Percentiles rank a stretch among this genome's conserved stretches.
Evolutionary conservation across 495 filamentous ascomycete genomes (phyloP).

Genomic region (Aspergillus mulundensis): DNA sequence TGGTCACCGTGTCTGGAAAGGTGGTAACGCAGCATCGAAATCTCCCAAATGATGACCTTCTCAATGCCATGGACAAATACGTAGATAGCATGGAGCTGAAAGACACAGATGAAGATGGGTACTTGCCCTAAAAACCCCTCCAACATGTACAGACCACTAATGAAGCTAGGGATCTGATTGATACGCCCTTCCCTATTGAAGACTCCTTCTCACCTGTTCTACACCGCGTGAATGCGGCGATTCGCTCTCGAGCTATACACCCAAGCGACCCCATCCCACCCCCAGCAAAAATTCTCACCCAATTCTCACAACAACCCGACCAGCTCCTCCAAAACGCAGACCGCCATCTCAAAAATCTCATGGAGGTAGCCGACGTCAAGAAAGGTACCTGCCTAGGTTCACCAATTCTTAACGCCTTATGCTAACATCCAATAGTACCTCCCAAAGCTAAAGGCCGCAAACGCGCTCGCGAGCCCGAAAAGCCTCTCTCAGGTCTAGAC

Average conservation of each 20-base stretch:
- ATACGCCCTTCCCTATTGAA: slow-evolving; percentile 69
- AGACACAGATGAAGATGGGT: slow-evolving; percentile 69
- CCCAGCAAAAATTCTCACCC: slow-evolving; percentile 62
- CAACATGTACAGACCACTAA: background rate
- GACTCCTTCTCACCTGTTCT: slow-evolving; percentile 89
- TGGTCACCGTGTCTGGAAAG: slow-evolving; percentile 87
- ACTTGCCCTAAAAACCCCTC: slow-evolving; percentile 14
- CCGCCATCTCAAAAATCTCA: slow-evolving; percentile 56
- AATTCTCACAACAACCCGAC: slow-evolving; percentile 70
- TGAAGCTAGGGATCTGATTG: slow-evolving; percentile 52
- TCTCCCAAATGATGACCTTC: slow-evolving; percentile 70
- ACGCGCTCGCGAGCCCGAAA: slow-evolving; percentile 62
- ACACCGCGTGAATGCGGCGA: slow-evolving; percentile 81
- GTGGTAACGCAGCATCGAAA: slow-evolving; percentile 78
- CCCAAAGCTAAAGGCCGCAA: slow-evolving; percentile 76
- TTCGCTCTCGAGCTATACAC: slow-evolving; percentile 75
- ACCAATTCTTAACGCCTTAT: background rate
- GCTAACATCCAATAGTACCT: slow-evolving; percentile 53
- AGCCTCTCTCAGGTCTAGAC: slow-evolving; percentile 89
- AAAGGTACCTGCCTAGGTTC: slow-evolving; percentile 52
- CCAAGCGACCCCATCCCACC: slow-evolving; percentile 64
- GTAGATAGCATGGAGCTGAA: slow-evolving; percentile 91
- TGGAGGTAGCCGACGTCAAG: slow-evolving; percentile 74
- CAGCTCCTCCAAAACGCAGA: slow-evolving; percentile 56
- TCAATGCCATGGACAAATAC: slow-evolving; percentile 79